Percentiles rank a stretch among this genome's conserved stretches.
phyloP scores from a whole-genome alignment of 306 rosid species.

The Prunus padus region DNA sequence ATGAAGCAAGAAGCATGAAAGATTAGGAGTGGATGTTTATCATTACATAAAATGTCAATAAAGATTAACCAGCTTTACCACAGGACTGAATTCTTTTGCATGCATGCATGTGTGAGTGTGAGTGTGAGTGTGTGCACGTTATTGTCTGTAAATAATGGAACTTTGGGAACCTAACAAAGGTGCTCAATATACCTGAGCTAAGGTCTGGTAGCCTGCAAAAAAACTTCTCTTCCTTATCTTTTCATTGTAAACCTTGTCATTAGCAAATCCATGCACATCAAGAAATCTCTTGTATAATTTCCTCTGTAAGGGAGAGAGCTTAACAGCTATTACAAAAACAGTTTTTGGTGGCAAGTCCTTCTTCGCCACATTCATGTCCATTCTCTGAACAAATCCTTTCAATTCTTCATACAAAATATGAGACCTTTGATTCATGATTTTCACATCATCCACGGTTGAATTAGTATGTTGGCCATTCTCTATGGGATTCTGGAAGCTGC shows the following conservation, averaged over 20 bases:
- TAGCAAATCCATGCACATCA: conserved; percentile 86
- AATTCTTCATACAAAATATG: conserved; percentile 86
- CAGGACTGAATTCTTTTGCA: background rate
- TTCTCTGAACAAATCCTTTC: conserved; percentile 96
- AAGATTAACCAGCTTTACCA: background rate
- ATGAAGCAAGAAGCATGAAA: conserved; percentile 22
- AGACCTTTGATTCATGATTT: conserved; percentile 98
- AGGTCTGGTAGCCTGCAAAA: conserved; percentile 95
- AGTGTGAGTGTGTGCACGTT: background rate
- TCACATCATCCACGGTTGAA: conserved; percentile 83
- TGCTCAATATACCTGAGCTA: conserved; percentile 71
- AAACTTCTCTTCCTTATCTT: conserved; percentile 72
- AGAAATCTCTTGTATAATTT: conserved; percentile 86
- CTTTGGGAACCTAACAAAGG: background rate
- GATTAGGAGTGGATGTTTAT: background rate
- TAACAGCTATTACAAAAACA: conserved; percentile 88
- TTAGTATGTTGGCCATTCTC: conserved; percentile 98
- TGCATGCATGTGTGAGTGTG: background rate
- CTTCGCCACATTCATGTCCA: conserved; percentile 96
- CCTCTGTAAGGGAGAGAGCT: conserved; percentile 91
- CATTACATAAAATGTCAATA: background rate
- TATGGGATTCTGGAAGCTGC: conserved; percentile 97
- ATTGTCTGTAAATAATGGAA: background rate
- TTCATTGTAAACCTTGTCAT: conserved; percentile 53
- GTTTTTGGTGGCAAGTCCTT: conserved; percentile 98